These are phyloP conservation scores for Colletotrichum coccodes DNA, from an alignment of 2,329 filamentous ascomycete species.

Conservation along the genomic window DNA sequence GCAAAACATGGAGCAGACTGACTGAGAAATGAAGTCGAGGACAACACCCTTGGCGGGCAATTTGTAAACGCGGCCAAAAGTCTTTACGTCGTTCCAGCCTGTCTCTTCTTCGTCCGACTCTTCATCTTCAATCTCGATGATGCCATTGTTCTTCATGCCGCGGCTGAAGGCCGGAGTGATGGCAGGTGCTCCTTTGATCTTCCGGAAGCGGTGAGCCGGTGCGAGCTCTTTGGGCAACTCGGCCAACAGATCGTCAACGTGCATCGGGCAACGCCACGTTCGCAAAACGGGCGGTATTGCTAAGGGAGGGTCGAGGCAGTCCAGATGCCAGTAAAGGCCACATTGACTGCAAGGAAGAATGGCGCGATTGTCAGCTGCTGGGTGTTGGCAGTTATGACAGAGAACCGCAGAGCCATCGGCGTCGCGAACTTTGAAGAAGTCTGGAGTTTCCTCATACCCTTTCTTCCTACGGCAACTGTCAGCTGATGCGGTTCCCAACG, in stretches of 20 bases:
- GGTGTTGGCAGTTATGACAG: slow-evolving; percentile 79
- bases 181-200: slow-evolving; percentile 63
- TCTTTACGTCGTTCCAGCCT: slow-evolving; percentile 67
- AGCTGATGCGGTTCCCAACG: slow-evolving; percentile 36
- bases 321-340: slow-evolving; percentile 86
- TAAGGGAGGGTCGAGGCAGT: slow-evolving; percentile 88
- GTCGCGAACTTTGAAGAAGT: slow-evolving; percentile 76
- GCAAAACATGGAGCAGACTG: slow-evolving; percentile 40
- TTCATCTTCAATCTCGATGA: slow-evolving; percentile 76
- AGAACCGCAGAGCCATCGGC: slow-evolving; percentile 79
- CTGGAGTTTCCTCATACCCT: slow-evolving; percentile 70
- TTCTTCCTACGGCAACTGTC: slow-evolving; percentile 55
- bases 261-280: slow-evolving; percentile 90
- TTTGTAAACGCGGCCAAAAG: slow-evolving; percentile 73
- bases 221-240: slow-evolving; percentile 65
- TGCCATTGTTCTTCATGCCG: slow-evolving; percentile 76
- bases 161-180: slow-evolving; percentile 67
- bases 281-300: slow-evolving; percentile 80
- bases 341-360: slow-evolving; percentile 92
- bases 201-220: slow-evolving; percentile 70
- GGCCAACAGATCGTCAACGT: slow-evolving; percentile 80
- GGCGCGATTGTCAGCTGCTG: slow-evolving; percentile 70
- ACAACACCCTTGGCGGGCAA: slow-evolving; percentile 73
- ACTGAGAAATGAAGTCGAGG: slow-evolving; percentile 77
- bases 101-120: slow-evolving; percentile 65